Base-by-base conservation (phyloP, 116 monocot genomes). In the Zostera marina region DNA sequence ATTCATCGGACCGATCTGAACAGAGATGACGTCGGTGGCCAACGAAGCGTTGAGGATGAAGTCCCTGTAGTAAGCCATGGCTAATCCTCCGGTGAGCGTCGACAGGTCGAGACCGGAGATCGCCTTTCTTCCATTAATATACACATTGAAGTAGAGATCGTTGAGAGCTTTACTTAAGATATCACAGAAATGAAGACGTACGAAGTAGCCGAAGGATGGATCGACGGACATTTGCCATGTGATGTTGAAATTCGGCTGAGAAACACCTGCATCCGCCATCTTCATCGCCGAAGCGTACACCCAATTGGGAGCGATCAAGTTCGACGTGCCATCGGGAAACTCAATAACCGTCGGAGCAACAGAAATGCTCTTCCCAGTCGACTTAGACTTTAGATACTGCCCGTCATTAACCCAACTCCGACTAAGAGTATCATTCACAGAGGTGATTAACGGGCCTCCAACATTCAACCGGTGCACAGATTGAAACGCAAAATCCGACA, bases 141-240 rank as follows among this genome's bases (percentile, higher is more conserved):
- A 94, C 9, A 94, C 80, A 64, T 88, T 80, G 76, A 94, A 94
- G 71, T 77, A 79, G 26, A 94, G 82, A 9, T 64, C 62, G 66
- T 79, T 75, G 32, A 73, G 71, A 40, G 41, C 63, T 66, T 79
- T 88, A 77, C 94, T 94, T 13, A 94, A 55, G 38, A 94, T 94
- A 57, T 94, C 94, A 42, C 94, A 94, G 70, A 94, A 94, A 24
- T 94, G 94, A 56, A 87, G 44, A 9, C 94, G 70, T 46, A 88
- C 57, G 25, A 94, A 48, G 71, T 85, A 94, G 0, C 64, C 65
- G 71, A 79, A 85, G 2, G 24, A 66, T 0, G 73, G 61, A 52
- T 75, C 72, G 7, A 72, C 74, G 8, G 47, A 44, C 20, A 88
- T 32, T 42, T 80, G 67, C 94, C 94, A 88, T 9, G 94, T 88